A percentile compares a stretch with the other conserved stretches of the same genome.
Evolutionary conservation across 2,329 filamentous ascomycete genomes (phyloP).

Genomic region (Fusarium anguioides): DNA sequence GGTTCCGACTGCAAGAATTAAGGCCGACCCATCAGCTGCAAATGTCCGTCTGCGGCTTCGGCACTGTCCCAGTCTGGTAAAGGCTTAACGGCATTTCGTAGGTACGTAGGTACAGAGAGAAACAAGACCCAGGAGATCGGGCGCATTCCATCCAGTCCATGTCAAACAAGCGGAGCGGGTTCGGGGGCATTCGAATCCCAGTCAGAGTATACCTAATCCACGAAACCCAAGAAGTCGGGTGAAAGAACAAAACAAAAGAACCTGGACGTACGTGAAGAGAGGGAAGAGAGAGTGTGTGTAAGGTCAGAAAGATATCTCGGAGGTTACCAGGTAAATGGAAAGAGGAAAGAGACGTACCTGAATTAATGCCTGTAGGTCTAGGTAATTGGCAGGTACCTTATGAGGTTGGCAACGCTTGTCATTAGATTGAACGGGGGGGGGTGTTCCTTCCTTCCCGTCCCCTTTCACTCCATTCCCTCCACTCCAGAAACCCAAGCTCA

Average conservation of each 20-base stretch:
- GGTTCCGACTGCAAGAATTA: conserved; percentile 34
- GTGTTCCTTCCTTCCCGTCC: conserved; percentile 36
- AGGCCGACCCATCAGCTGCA: conserved; percentile 27
- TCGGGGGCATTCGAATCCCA: conserved; percentile 30
- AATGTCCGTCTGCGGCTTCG: conserved; percentile 32
- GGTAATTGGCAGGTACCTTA: not conserved
- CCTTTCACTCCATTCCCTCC: conserved; percentile 34
- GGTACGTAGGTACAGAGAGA: conserved; percentile 15
- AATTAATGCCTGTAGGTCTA: not conserved
- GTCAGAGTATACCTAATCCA: conserved; percentile 2
- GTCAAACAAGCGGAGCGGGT: conserved; percentile 33
- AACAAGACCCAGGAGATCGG: conserved; percentile 38
- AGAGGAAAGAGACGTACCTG: not conserved
- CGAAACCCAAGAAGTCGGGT: conserved; percentile 16
- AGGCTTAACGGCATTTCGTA: conserved; percentile 34
- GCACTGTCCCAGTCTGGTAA: conserved; percentile 35
- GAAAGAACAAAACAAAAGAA: conserved; percentile 2
- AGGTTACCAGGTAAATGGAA: not conserved
- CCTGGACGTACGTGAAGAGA: not conserved
- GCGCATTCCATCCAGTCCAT: conserved; percentile 29
- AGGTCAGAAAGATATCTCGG: not conserved
- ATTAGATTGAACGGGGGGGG: conserved; percentile 11
- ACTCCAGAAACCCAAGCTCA: conserved; percentile 29
- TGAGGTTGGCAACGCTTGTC: conserved; percentile 18
- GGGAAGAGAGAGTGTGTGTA: not conserved